Evolutionary conservation across 2,329 filamentous ascomycete genomes (phyloP), one percentile per base, ranked within the genome.

Genomic region (Cryoendolithus antarcticus): DNA sequence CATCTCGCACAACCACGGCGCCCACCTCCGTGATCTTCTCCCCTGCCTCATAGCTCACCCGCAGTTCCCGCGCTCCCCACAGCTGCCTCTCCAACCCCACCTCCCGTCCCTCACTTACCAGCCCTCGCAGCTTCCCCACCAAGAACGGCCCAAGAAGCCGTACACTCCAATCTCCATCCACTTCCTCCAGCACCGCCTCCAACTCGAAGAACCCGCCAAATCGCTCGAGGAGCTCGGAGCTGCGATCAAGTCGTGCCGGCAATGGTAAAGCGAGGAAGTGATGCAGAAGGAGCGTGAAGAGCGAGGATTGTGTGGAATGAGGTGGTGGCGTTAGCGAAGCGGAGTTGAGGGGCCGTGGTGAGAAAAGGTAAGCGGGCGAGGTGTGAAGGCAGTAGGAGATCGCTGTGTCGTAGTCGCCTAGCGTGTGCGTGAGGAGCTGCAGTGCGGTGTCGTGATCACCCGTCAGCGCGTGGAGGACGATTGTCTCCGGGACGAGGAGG

Each of bases 341-440:
- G 6, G 86, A 88, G 30, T 86, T 86, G 39, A 89, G 81, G 7
- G 24, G 24, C 5, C 24, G 24, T 27, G 24, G 24, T 8, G 24
- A 27, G 24, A 27, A 27, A 8, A 27, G 24, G 24, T 7, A 27
- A 27, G 24, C 24, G 7, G 24, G 24, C 24, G 24, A 27, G 24
- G 24, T 4, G 24, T 27, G 24, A 9, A 96, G 71, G 57, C 91
- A 96, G 65, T 98, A 98, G 13, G 83, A 78, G 8, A 96, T 82
- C 1, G 89, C 89, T 0, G 88, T 94, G 61, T 98, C 89, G 58
- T 93, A 96, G 62, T 98, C 91, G 12, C 86, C 88, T 0, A 98
- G 74, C 4, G 80, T 82, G 57, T 95, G 89, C 0, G 86, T 86
- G 1, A 98, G 72, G 2, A 96, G 72, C 1, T 77, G 77, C 1